Evolutionary conservation across 305 asterid genomes (phyloP), one percentile per base, ranked within the genome.

Genomic region (Fraxinus velutina): DNA sequence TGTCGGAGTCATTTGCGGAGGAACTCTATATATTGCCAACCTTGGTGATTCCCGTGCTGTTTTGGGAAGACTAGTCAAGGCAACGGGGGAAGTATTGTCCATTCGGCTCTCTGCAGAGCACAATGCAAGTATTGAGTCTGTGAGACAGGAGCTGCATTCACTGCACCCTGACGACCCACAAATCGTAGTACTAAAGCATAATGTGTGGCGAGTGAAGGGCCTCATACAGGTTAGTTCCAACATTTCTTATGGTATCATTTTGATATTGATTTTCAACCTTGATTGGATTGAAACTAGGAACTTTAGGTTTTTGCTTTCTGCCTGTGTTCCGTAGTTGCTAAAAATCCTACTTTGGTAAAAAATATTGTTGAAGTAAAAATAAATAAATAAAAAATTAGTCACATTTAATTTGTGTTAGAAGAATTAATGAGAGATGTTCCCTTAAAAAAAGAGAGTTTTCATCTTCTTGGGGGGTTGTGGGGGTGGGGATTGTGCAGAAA

Each of bases 11-110:
- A 81, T 94, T 74, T 93, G 95, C 39, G 89, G 87, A 50, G 97
- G 96, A 82, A 90, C 86, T 80, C 93, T 94, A 47, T 92, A 94
- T 80, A 71, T 94, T 71, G 98, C 98, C 22, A 94, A 93, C 79
- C 88, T 90, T 33, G 98, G 98, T 33, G 98, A 94, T 88, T 94
- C 98, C n/a, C 95, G 98, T 64, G 98, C 98, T 77, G 98, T 95
- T 78, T 88, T 95, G 90, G 98, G 98, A 72, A 92, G 93, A 82
- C 89, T 89, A 64, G 95, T 94, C 68, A 93, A 88, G 86, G 92
- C 97, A 44, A 92, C 98, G 5, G 98, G 97, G 68, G 98, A 93
- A 81, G 97, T 95, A 68, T 91, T 93, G 29, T 97, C 98, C 15
- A 76, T 92, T 80, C 98, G 92, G 77, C 92, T 95, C 77, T 95